These are phyloP conservation scores for Tilletia walkeri DNA, from an alignment of 1,284 basidiomycete species.

Conservation along the genomic window DNA sequence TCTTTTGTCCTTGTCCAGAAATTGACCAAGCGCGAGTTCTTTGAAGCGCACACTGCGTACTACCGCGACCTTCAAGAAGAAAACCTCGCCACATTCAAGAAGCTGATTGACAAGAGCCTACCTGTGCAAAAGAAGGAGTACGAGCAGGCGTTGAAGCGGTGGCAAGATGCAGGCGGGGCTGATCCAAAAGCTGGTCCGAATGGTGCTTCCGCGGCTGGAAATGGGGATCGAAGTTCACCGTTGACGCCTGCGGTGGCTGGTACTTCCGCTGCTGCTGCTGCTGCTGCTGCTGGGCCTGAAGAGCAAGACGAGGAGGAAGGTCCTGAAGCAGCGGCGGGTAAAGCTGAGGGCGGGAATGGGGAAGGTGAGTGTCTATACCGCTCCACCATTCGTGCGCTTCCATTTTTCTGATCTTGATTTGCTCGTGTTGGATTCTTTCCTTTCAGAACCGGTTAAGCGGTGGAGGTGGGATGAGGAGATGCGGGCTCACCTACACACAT, in stretches of 20 bases:
- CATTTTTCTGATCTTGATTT: not conserved
- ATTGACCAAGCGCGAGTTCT: conserved; percentile 52
- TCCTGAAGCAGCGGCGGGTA: not conserved
- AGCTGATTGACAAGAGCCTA: conserved; percentile 36
- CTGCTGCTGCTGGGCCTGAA: conserved; percentile 29
- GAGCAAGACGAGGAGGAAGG: conserved; percentile 15
- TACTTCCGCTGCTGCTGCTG: not conserved
- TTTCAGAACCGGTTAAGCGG: conserved; percentile 37
- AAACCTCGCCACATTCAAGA: conserved; percentile 37
- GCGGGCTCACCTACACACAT: conserved; percentile 46
- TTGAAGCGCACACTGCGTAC: conserved; percentile 44
- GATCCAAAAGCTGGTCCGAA: not conserved
- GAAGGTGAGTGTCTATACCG: not conserved
- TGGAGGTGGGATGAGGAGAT: conserved; percentile 52
- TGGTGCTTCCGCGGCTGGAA: not conserved
- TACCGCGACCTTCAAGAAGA: conserved; percentile 46
- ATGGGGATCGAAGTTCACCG: conserved; percentile 1
- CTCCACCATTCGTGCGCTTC: not conserved
- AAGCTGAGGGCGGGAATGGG: conserved; percentile 12
- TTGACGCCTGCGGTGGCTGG: not conserved
- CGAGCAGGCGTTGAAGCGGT: conserved; percentile 26
- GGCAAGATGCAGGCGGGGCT: conserved; percentile 5
- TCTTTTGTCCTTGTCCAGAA: conserved; percentile 28
- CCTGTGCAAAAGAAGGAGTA: conserved; percentile 42
- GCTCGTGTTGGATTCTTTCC: not conserved